Evolutionary conservation across 2,329 filamentous ascomycete genomes (phyloP).

Genomic region (Phyllosticta capitalensis): DNA sequence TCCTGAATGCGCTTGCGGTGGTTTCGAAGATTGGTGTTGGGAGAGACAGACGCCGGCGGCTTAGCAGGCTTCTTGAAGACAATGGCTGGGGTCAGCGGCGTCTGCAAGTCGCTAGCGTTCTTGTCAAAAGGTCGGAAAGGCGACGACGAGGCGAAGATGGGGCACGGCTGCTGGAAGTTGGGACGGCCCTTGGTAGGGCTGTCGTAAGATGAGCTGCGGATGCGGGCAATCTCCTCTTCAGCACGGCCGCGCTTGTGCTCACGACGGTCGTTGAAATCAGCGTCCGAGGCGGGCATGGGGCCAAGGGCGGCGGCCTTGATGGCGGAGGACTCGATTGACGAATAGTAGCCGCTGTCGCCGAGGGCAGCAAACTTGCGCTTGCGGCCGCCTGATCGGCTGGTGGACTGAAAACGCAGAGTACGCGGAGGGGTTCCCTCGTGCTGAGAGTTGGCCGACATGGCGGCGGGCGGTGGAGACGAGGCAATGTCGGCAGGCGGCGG

Average conservation of each 20-base stretch:
- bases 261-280: slow-evolving; percentile 62
- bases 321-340: slow-evolving; percentile 85
- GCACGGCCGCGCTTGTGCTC: slow-evolving; percentile 80
- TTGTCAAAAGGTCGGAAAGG: slow-evolving; percentile 30
- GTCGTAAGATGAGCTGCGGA: slow-evolving; percentile 86
- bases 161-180: slow-evolving; percentile 37
- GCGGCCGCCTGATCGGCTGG: slow-evolving; percentile 57
- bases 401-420: slow-evolving; percentile 48
- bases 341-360: slow-evolving; percentile 95
- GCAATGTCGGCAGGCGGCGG: slow-evolving; percentile 63
- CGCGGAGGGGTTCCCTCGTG: slow-evolving; percentile 70
- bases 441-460: slow-evolving; percentile 47
- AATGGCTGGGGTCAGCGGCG: slow-evolving; percentile 73
- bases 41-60: slow-evolving; percentile 70
- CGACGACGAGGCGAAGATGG: slow-evolving; percentile 26
- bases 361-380: slow-evolving; percentile 72
- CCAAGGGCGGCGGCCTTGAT: slow-evolving; percentile 59
- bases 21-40: slow-evolving; percentile 82
- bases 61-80: slow-evolving; percentile 63
- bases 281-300: slow-evolving; percentile 63
- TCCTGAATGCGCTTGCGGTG: slow-evolving; percentile 76
- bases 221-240: slow-evolving; percentile 88
- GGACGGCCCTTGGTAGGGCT: slow-evolving; percentile 68
- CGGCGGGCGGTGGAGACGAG: slow-evolving; percentile 89
- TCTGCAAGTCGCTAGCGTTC: slow-evolving; percentile 28